Base-by-base conservation (phyloP, 2,329 filamentous ascomycete genomes). In the Diaporthe sp. region DNA sequence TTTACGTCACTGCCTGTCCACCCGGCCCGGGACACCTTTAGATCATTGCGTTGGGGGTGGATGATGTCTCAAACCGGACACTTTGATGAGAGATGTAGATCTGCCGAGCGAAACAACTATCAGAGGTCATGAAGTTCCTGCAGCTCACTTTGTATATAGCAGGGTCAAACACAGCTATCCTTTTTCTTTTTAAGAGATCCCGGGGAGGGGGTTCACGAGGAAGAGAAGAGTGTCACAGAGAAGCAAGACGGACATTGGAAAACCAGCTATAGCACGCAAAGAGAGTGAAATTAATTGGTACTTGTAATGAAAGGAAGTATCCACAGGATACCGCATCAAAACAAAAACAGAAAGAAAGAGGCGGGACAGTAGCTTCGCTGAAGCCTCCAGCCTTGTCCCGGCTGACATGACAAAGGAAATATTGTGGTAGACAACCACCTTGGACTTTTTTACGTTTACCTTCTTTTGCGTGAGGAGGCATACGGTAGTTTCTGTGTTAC, bases 401-500 rank as follows among this genome's bases (percentile, higher is more conserved):
- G 31, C 31, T 25, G 31, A 19, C 9, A 68, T 53, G 58, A 62
- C 57, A 73, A 65, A 73, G 58, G 71, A 73, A 5, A 73, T 42
- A 2, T 55, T 55, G 34, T 28, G 65, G 44, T 53, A 51, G 46
- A 68, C 31, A 68, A 28, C 65, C 65, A 68, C 31, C n/a, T 34
- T 42, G n/a, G 9, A 19, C 9, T 39, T 10, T 34, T 22, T 13
- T 51, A 1, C 2, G 12, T 37, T 73, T 61, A 73, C 71, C 46
- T 55, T 65, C 58, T 55, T 42, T 4, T 39, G 7, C 19, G 34
- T 7, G 13, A 10, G 37, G 49, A 17, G 13, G 31, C 39, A 37
- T 73, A 46, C 0, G 58, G 46, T 4, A 73, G 15, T 25, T 65
- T 73, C 10, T 57, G 17, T 2, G 49, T 37, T 1, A 73, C 28